Percentiles rank a stretch among this genome's conserved stretches.
These are phyloP conservation scores for Coemansia sp. DNA, from an alignment of 192 early-diverging fungal genomes.

Conservation along the genomic window DNA sequence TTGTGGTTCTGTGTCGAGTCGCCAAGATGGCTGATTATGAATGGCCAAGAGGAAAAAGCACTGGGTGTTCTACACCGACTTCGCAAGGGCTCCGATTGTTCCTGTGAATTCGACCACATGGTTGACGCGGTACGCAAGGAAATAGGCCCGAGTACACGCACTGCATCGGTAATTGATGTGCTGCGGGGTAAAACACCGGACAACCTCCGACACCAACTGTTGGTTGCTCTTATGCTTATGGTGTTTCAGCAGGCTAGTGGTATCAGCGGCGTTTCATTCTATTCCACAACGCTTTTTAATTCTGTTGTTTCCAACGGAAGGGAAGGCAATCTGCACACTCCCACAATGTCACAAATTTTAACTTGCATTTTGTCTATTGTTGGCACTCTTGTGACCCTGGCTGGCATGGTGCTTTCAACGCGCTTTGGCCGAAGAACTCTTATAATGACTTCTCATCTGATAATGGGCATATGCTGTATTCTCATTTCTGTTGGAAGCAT, in stretches of 20 bases:
- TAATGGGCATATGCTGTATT: constrained; percentile 60
- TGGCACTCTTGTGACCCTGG: constrained; percentile 20
- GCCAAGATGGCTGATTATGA: constrained; percentile 68
- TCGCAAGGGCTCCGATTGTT: constrained; percentile 53
- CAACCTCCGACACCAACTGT: constrained; percentile 60
- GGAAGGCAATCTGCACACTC: constrained; percentile 14
- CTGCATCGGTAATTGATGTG: constrained; percentile 47
- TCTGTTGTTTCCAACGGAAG: constrained; percentile 11
- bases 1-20: constrained; percentile 72
- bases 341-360: constrained; percentile 41
- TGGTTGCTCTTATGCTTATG: constrained; percentile 63
- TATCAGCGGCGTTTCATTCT: constrained; percentile 79
- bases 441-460: constrained; percentile 61
- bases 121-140: constrained; percentile 37
- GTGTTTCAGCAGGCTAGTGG: constrained; percentile 76
- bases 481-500: constrained; percentile 63
- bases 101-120: constrained; percentile 61
- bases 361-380: constrained; percentile 28
- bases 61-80: constrained; percentile 52
- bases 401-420: constrained; percentile 59
- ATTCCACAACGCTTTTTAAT: constrained; percentile 71
- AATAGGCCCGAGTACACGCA: constrained; percentile 11
- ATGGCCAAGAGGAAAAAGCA: constrained; percentile 57
- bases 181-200: constrained; percentile 57
- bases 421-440: constrained; percentile 65